Percentiles rank a stretch among this genome's conserved stretches.
Conservation (phyloP, 2,329 filamentous ascomycete species). For the Cytospora leucostoma region DNA sequence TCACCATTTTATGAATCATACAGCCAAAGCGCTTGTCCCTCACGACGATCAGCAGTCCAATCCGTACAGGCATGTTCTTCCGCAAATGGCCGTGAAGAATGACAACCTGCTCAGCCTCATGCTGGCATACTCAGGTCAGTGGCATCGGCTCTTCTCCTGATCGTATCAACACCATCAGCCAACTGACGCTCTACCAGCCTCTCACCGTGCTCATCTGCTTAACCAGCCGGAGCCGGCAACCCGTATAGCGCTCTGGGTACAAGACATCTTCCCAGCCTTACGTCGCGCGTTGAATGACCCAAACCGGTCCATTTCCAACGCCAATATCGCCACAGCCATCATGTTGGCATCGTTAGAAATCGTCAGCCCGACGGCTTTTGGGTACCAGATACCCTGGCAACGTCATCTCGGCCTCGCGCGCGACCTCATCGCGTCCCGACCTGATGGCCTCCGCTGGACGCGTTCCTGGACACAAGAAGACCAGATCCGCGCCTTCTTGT, state of each 20-base stretch:
- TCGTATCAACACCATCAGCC: background rate
- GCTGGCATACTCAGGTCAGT: conserved; percentile 68
- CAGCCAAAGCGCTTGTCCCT: conserved; percentile 60
- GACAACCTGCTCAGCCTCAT: conserved; percentile 74
- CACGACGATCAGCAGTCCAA: conserved; percentile 56
- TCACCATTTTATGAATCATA: conserved; percentile 75
- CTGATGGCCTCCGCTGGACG: conserved; percentile 49
- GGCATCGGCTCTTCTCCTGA: no score
- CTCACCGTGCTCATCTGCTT: conserved; percentile 74
- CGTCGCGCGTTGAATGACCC: conserved; percentile 65
- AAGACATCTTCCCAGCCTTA: conserved; percentile 74
- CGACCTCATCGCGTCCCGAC: conserved; percentile 69
- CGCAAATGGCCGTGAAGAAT: conserved; percentile 66
- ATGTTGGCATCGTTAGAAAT: conserved; percentile 85
- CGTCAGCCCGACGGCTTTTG: conserved; percentile 78
- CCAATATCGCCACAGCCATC: conserved; percentile 77
- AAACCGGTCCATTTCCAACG: conserved; percentile 66
- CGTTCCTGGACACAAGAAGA: conserved; percentile 50
- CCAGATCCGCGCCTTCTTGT: conserved; percentile 71
- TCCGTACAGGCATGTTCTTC: conserved; percentile 52
- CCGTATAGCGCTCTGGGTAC: conserved; percentile 78
- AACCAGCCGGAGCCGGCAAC: conserved; percentile 72
- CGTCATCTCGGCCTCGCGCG: conserved; percentile 75
- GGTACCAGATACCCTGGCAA: conserved; percentile 79
- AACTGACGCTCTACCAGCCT: conserved; percentile 50